Conservation (phyloP, 2,329 filamentous ascomycete genomes). For the Aschersonia sp. region DNA sequence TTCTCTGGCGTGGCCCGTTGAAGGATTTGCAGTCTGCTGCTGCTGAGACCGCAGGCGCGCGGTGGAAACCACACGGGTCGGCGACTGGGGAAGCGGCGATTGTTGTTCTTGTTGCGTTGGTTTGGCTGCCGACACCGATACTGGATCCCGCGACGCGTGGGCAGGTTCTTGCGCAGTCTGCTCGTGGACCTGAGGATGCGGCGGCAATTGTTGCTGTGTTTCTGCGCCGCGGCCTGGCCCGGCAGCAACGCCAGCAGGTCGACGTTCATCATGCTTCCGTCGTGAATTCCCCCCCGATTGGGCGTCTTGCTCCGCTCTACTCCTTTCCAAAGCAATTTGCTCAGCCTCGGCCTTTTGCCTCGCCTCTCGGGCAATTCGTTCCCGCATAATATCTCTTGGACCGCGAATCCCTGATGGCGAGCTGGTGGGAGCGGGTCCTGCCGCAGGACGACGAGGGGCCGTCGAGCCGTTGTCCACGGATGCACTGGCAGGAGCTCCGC, state of each 20-base stretch:
- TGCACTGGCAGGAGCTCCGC: conserved; percentile 34
- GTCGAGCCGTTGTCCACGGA: conserved; percentile 39
- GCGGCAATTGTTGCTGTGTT: conserved; percentile 10
- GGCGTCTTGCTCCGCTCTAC: conserved; percentile 42
- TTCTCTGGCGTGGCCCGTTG: conserved; percentile 4
- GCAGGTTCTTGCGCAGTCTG: conserved; percentile 12
- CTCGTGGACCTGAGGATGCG: conserved; percentile 7
- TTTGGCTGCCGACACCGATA: conserved; percentile 5
- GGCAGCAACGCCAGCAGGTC: conserved; percentile 35
- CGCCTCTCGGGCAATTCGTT: conserved; percentile 64
- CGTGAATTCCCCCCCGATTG: conserved; percentile 40
- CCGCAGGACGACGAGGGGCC: conserved; percentile 27
- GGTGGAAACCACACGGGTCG: conserved; percentile 1
- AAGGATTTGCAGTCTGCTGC: conserved; percentile 1
- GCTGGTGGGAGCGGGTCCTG: conserved; percentile 34
- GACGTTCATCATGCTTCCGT: conserved; percentile 44
- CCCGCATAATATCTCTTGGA: conserved; percentile 83
- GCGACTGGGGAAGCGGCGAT: conserved; percentile 1
- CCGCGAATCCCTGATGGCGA: conserved; percentile 59
- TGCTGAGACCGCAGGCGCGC: conserved; percentile 7
- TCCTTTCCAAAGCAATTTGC: conserved; percentile 35
- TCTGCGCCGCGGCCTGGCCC: conserved; percentile 15
- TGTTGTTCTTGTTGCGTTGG: conserved; percentile 2
- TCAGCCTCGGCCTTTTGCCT: conserved; percentile 54
- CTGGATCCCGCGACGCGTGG: conserved; percentile 6